These are phyloP conservation scores for Suhomyces yuchorum DNA, from an alignment of 1,139 yeast genomes.

Conservation along the genomic window DNA sequence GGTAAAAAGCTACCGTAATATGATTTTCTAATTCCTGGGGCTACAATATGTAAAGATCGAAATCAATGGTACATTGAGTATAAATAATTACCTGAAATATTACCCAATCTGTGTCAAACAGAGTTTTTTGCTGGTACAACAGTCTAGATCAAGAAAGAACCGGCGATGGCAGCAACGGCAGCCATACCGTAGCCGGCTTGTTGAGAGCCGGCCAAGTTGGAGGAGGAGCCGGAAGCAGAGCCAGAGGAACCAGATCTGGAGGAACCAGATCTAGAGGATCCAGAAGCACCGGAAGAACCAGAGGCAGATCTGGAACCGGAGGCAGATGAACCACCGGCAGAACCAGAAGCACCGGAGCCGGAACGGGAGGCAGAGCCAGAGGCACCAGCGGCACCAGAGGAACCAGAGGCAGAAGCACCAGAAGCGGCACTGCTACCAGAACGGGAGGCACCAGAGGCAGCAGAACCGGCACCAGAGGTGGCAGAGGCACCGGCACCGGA, in stretches of 20 bases:
- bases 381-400: slow-evolving; percentile 12
- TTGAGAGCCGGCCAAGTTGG: slow-evolving; percentile 13
- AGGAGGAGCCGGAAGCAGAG: slow-evolving; percentile 6
- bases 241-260: slow-evolving; percentile 7
- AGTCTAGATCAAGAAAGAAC: slow-evolving; percentile 27
- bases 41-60: neutral
- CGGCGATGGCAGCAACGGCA: slow-evolving; percentile 27
- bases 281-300: slow-evolving; percentile 7
- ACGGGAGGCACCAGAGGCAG: slow-evolving; percentile 4
- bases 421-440: slow-evolving; percentile 2
- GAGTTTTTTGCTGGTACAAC: neutral
- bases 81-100: slow-evolving; percentile 1
- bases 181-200: slow-evolving; percentile 24
- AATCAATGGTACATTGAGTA: neutral
- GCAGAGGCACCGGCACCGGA: slow-evolving; percentile 27
- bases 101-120: neutral
- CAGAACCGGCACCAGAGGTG: slow-evolving; percentile 13
- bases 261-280: slow-evolving; percentile 13
- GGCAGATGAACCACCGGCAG: slow-evolving; percentile 18
- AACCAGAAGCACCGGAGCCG: slow-evolving; percentile 14
- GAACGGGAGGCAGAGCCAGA: slow-evolving; percentile 16
- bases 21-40: too few relatives aligned
- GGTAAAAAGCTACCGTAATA: too few relatives aligned
- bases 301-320: slow-evolving; percentile 26
- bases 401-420: slow-evolving; percentile 14